Evolutionary conservation across 306 rosid genomes (phyloP).

Genomic region (Citrullus amarus): DNA sequence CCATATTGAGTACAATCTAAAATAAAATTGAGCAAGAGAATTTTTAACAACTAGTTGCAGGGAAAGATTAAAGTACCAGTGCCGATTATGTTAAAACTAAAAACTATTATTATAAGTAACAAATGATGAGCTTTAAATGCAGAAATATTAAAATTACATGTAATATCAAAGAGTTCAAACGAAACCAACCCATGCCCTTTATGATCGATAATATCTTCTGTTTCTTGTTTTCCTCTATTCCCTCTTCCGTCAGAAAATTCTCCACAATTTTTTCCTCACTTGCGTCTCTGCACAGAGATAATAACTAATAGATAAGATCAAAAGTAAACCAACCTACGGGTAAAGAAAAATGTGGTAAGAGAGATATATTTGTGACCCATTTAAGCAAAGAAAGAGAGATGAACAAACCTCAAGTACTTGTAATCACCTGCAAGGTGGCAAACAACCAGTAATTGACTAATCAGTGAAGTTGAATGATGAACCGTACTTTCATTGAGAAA

Average conservation of each 20-base stretch:
- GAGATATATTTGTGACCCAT: not conserved
- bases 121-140: not conserved
- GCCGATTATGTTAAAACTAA: not conserved
- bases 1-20: not conserved
- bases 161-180: not conserved
- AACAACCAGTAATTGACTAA: not conserved
- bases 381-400: slow-evolving; percentile 9
- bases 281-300: slow-evolving; percentile 44
- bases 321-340: not conserved
- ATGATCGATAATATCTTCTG: slow-evolving; percentile 40
- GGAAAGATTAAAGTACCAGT: not conserved
- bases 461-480: slow-evolving; percentile 5
- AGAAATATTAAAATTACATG: not conserved
- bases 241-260: slow-evolving; percentile 59
- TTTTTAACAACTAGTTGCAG: not conserved
- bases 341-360: not conserved
- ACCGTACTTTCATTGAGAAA: too few relatives aligned
- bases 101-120: not conserved
- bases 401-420: slow-evolving; percentile 67
- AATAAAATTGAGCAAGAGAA: not conserved
- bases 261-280: slow-evolving; percentile 54
- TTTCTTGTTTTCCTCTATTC: slow-evolving; percentile 49
- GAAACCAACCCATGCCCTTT: slow-evolving; percentile 64
- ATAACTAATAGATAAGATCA: not conserved
- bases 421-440: slow-evolving; percentile 47